Base-by-base conservation (phyloP, 805 yeast species). In the Wickerhamiella azymoides region DNA sequence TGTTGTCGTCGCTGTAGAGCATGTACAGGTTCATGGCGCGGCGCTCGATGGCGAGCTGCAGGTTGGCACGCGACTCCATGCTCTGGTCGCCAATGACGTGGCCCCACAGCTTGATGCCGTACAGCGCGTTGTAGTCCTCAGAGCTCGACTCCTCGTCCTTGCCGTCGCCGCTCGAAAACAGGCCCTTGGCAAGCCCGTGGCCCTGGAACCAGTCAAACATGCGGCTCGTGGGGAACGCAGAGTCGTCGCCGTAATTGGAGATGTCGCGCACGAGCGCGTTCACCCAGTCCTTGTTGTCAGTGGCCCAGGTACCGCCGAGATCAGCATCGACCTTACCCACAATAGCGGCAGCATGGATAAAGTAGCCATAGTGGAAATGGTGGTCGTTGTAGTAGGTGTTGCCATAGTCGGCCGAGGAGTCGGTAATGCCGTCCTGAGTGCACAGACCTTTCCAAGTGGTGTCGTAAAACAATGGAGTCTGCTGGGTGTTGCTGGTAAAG, bases 281-380 rank as follows among this genome's bases (percentile, higher is more conserved):
- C 37, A 80, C 72, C 76, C 79, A 80, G 10, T 66, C 72, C 53
- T 68, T 70, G 52, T 71, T 69, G n/a, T 42, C 36, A 9, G 51
- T 48, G 4, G 69, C 61, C 78, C 82, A 80, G 1, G 64, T 57
- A 17, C 57, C 58, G 3, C 79, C 80, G 11, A 57, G 55, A 24
- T 63, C 60, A 3, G 53, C 48, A 57, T 84, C 93, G 14, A 79
- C 74, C 46, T 74, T 61, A n/a, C 80, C 88, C 39, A 83, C 73
- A 17, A 81, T 66, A 1, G 93, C 86, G 5, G 93, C 93, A 1
- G 93, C 82, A 58, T 83, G 88, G 40, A 84, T 70, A 53, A 77
- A 79, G 61, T 83, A 84, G 10, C 92, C 92, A 56, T 80, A 84
- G 60, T 84, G 93, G 72, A 83, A 84, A 58, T 84, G 92, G 56